These are phyloP conservation scores for Gracilaria gracilis DNA, from an alignment of 23 red algal genomes.

Conservation along the genomic window DNA sequence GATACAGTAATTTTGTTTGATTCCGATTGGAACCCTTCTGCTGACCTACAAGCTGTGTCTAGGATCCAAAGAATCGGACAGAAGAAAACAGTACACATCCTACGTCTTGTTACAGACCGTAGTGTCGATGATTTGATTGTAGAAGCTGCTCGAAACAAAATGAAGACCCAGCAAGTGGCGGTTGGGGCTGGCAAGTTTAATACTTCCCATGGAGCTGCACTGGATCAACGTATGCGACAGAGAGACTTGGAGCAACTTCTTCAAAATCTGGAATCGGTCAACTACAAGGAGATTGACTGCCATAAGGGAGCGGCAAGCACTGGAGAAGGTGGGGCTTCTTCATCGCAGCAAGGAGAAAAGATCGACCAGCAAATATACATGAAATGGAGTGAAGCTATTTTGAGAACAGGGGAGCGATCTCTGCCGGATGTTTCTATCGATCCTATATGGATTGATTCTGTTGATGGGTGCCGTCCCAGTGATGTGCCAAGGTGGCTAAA, in stretches of 20 bases:
- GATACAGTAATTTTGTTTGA: conserved; percentile 98
- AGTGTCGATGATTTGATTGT: conserved; percentile 81
- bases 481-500: conserved; percentile 45
- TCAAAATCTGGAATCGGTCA: conserved; percentile 35
- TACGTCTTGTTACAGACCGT: conserved; percentile 68
- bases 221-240: conserved; percentile 55
- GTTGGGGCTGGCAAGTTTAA: conserved; percentile 70
- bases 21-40: conserved; percentile 88
- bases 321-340: background rate
- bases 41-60: conserved; percentile 86
- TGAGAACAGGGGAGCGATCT: conserved; percentile 20
- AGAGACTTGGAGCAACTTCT: conserved; percentile 58
- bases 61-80: conserved; percentile 94
- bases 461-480: conserved; percentile 5
- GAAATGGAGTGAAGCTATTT: conserved; percentile 25
- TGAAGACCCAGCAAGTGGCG: conserved; percentile 56
- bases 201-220: conserved; percentile 32
- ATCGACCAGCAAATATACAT: background rate
- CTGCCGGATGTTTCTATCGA: conserved; percentile 37
- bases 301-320: no score
- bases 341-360: background rate
- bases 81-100: conserved; percentile 81
- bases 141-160: conserved; percentile 37
- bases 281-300: conserved; percentile 25
- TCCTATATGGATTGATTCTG: conserved; percentile 64